These are phyloP conservation scores for Amoebophrya sp. DNA, from an alignment of 169 alveolate genomes.

Conservation along the genomic window DNA sequence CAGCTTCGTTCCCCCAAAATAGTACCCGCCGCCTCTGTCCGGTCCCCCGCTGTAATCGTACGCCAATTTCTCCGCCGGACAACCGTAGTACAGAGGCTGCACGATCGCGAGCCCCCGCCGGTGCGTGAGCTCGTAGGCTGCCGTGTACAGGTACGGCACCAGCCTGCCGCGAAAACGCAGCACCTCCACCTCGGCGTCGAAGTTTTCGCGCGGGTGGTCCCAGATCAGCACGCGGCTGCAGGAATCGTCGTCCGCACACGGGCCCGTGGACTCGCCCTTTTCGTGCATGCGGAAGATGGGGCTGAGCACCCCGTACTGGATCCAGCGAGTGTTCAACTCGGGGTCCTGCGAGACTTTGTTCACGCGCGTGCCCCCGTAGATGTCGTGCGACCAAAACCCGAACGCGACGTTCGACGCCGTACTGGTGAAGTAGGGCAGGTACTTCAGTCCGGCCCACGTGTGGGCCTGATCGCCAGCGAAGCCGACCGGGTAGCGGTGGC, in stretches of 20 bases:
- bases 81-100: neutral
- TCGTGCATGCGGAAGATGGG: constrained; percentile 4
- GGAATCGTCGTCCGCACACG: neutral
- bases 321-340: neutral
- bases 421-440: neutral
- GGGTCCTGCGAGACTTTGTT: neutral
- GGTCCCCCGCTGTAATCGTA: neutral
- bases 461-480: neutral
- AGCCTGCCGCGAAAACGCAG: neutral
- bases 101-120: neutral
- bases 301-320: neutral
- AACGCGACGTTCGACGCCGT: neutral
- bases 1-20: neutral
- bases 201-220: neutral
- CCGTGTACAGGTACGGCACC: neutral
- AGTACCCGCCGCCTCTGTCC: neutral
- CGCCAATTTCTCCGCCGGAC: neutral
- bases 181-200: neutral
- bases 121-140: neutral
- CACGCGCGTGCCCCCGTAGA: neutral
- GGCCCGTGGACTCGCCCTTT: neutral
- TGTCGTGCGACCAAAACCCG: neutral
- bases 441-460: neutral
- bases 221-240: neutral
- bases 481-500: neutral